Base-by-base conservation (phyloP, 148 eudicot genomes). In the Nepenthes gracilis region DNA sequence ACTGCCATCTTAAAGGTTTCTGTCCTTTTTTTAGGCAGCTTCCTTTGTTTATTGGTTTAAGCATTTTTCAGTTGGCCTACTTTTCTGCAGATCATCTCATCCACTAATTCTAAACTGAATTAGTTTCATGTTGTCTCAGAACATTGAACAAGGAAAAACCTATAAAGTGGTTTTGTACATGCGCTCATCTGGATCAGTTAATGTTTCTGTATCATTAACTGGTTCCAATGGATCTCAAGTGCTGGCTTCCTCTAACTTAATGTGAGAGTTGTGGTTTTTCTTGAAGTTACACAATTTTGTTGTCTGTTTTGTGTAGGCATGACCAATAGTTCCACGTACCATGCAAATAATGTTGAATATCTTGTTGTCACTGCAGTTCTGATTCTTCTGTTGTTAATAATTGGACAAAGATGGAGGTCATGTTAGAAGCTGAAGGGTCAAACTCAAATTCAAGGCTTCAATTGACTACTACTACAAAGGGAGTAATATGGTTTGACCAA, bases 401-500 rank as follows among this genome's bases (percentile, higher is more conserved):
- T 60, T 93, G 95, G 98, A 78, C 85, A 64, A 93, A 75, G 77
- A 69, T 68, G 71, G 85, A 86, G 74, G 66, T 84, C 57, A 54
- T 64, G 53, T 69, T 93, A 65, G 74, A 69, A 78, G 91, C 96
- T 55, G 72, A 67, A 43, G 80, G 68, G 43, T 85, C 88, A 10
- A 71, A 82, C 63, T 55, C 72, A 66, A 79, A 84, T 57, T 65
- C 96, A 71, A 84, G 95, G 73, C 81, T 93, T 74, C 88, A 93
- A 56, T 61, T 93, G 67, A 93, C 90, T 49, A 88, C 95, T n/a
- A 75, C 67, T 38, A 77, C 56, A 52, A 82, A 75, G 63, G 83
- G 95, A 60, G 78, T 72, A 10, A 53, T 82, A 60, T 92, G 96
- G 96, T 77, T 93, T 59, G 98, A 93, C 76, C 98, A 93, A 79